Conservation (phyloP, 768 basidiomycete genomes). For the Lactifluus hygrophoroides region DNA sequence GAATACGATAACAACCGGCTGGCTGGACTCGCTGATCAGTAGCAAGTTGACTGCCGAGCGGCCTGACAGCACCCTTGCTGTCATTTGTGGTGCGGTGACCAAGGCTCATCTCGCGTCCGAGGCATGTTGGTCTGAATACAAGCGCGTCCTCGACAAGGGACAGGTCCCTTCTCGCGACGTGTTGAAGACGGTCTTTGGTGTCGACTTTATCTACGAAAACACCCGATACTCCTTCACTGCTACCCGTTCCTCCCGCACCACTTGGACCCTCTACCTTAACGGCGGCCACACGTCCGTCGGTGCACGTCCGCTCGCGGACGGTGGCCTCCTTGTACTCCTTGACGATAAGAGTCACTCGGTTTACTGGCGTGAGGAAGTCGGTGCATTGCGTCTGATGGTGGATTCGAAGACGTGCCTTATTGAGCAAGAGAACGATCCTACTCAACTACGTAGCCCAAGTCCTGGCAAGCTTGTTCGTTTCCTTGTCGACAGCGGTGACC, state of each 20-base stretch:
- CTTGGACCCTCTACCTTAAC: slow-evolving; percentile 94
- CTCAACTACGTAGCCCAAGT: slow-evolving; percentile 89
- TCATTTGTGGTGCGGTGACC: slow-evolving; percentile 92
- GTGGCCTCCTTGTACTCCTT: slow-evolving; percentile 84
- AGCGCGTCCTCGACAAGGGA: slow-evolving; percentile 92
- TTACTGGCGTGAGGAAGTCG: slow-evolving; percentile 98
- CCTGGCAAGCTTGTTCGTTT: slow-evolving; percentile 94
- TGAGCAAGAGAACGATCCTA: slow-evolving; percentile 99
- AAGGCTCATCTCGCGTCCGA: slow-evolving; percentile 90
- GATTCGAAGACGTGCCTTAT: slow-evolving; percentile 98
- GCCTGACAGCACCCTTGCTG: slow-evolving; percentile 86
- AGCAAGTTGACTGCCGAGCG: slow-evolving; percentile 96
- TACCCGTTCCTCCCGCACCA: slow-evolving; percentile 77
- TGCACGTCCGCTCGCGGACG: slow-evolving; percentile 87
- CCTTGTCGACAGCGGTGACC: slow-evolving; percentile 95
- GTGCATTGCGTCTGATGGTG: slow-evolving; percentile 83
- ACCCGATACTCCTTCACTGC: slow-evolving; percentile 93
- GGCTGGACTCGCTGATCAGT: slow-evolving; percentile 96
- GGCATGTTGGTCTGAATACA: slow-evolving; percentile 88
- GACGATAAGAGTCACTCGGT: slow-evolving; percentile 94
- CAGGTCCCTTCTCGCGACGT: slow-evolving; percentile 94
- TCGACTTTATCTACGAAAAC: slow-evolving; percentile 98
- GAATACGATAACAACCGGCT: slow-evolving; percentile 97
- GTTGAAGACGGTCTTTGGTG: slow-evolving; percentile 90
- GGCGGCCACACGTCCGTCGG: slow-evolving; percentile 91